Evolutionary conservation across 306 rosid species (phyloP), one percentile per base, ranked within the genome.

Genomic region (Vigna mungo): DNA sequence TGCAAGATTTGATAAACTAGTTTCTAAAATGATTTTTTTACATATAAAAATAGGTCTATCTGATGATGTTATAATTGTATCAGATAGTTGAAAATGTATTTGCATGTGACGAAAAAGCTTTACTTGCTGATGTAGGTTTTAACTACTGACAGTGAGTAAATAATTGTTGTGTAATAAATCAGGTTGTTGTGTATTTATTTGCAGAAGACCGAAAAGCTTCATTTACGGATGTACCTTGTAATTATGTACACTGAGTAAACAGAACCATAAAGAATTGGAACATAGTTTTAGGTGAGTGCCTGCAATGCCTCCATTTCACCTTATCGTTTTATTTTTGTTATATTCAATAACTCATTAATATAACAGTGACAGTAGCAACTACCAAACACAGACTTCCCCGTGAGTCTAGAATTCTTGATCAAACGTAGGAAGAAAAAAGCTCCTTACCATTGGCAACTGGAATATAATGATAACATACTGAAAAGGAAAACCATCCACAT

Each of bases 401-500:
- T 66, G 71, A 66, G 17, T 66, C 12, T 66, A 41, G 36, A 66
- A 41, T 66, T 66, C 71, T 43, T 34, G 20, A 64, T 64, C n/a
- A 37, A 5, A 16, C 18, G n/a, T 32, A 3, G 27, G 0, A 51
- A n/a, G 21, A 15, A 12, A 51, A 23, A 15, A 12, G 21, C 46
- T 12, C 46, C 6, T 30, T 30, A 53, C 15, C 13, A 37, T 64
- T 37, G 70, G 48, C 47, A 63, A 16, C 48, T n/a, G 47, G 16
- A 58, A 56, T 11, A n/a, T 25, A 56, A 23, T 12, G 23, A 2
- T 17, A 27, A 63, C 48, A n/a, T 49, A 64, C 17, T 0, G 32
- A 8, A 36, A 63, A 63, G 39, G 69, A 36, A 34, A 62, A 36
- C 3, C 9, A 62, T 16, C 3, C 13, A 30, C 46, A 2, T 15